Evolutionary conservation across 1,139 yeast genomes (phyloP), one percentile per base, ranked within the genome.

Genomic region (Geotrichum carabidarum): DNA sequence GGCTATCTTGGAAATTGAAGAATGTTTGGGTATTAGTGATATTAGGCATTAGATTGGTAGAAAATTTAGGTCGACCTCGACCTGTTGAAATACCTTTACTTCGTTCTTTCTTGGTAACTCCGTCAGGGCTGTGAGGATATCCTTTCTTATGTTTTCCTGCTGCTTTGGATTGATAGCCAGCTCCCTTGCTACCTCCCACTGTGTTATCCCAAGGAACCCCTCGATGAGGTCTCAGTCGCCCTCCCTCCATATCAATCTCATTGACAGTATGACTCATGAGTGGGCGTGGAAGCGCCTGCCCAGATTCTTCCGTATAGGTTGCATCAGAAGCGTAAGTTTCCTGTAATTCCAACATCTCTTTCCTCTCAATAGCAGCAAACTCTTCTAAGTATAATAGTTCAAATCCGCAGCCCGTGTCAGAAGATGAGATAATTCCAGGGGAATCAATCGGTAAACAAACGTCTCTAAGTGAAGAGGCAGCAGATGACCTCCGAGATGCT

Each of bases 361-460:
- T 44, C 71, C 73, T 54, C 69, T 91, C 98, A 60, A 85, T 84
- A 36, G 74, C 76, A 2, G 89, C 82, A 68, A 84, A 91, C 61
- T 89, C 96, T 60, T 83, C 84, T 59, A 91, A 72, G 0, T 87
- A 80, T 40, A 74, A 67, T 41, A 88, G 73, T 65, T 93, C 97
- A 0, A 98, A 98, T 97, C 63, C 59, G 58, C 71, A 72, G 22
- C 65, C 64, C 40, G 67, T 65, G 6, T 73, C 72, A 12, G 67
- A 67, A 5, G 65, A 58, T 37, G 69, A 71, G 30, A 67, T 70
- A 35, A 75, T 81, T 49, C 75, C 78, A 6, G 75, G 66, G 1
- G 76, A 74, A 49, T 80, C 86, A 34, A 85, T 68, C 0, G 94
- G 94, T 67, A 86, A 80, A 66, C 95, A 88, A 37, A 93, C 99